These are phyloP conservation scores for Nemania serpens DNA, from an alignment of 2,329 filamentous ascomycete species.

Conservation along the genomic window DNA sequence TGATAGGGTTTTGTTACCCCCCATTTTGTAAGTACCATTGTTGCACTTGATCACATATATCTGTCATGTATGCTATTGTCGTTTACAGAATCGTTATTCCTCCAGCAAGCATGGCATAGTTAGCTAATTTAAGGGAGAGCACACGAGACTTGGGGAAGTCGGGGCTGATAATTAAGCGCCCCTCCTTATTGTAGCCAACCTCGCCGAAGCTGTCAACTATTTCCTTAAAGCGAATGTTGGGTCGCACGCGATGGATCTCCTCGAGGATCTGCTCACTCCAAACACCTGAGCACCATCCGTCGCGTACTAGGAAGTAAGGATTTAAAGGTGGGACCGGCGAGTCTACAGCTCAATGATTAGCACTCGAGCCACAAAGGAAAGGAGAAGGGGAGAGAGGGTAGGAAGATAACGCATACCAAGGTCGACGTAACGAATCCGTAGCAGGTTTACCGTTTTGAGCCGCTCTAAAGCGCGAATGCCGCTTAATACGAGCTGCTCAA, in stretches of 20 bases:
- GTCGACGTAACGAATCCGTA: conserved; percentile 77
- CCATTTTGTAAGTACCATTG: neutral
- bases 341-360: conserved; percentile 50
- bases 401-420: conserved; percentile 54
- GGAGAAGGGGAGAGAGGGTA: neutral
- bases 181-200: conserved; percentile 62
- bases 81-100: conserved; percentile 44
- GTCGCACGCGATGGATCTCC: conserved; percentile 62
- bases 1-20: neutral
- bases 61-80: neutral
- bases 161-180: conserved; percentile 60
- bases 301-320: conserved; percentile 70
- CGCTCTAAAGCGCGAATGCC: conserved; percentile 64
- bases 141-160: conserved; percentile 59
- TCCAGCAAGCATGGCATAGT: conserved; percentile 57
- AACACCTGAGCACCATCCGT: conserved; percentile 67
- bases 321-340: conserved; percentile 72
- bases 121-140: conserved; percentile 60
- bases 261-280: conserved; percentile 73
- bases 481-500: conserved; percentile 69
- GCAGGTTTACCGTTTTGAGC: conserved; percentile 63
- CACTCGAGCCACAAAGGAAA: neutral
- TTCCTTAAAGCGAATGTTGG: conserved; percentile 62
- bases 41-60: conserved; percentile 1
- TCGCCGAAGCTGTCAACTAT: conserved; percentile 68